Evolutionary conservation across 108 stramenopile species (phyloP).

Genomic region (Thalassiosira profunda): DNA sequence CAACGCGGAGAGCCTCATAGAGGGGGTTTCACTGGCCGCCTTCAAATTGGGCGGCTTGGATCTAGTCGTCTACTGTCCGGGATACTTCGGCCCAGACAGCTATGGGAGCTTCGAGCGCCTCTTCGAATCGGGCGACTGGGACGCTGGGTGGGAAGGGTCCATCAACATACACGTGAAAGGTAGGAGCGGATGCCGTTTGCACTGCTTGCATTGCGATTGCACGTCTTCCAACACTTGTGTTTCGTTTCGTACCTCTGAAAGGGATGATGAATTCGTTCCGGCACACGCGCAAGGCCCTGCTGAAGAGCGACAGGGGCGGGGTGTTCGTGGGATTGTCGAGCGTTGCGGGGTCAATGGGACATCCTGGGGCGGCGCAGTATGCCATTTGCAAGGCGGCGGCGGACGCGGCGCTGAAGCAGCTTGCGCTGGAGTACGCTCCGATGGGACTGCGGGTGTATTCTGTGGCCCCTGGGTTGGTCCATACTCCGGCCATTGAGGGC

Average conservation of each 20-base stretch:
- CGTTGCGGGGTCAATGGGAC: slow-evolving; percentile 7
- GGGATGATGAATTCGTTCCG: slow-evolving; percentile 18
- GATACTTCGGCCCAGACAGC: slow-evolving; percentile 10
- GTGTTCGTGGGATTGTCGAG: slow-evolving; percentile 11
- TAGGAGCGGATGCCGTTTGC: no score
- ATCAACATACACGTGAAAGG: slow-evolving; percentile 14
- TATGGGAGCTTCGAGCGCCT: slow-evolving; percentile 15
- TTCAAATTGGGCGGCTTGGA: slow-evolving; percentile 1
- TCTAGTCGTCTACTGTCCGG: slow-evolving; percentile 13
- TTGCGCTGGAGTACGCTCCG: slow-evolving; percentile 18
- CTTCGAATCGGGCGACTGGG: slow-evolving; percentile 12
- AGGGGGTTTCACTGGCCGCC: not conserved
- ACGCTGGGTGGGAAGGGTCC: slow-evolving; percentile 8
- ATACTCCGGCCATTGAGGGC: slow-evolving; percentile 14
- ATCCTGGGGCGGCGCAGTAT: slow-evolving; percentile 12
- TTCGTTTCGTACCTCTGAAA: no score
- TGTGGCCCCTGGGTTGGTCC: slow-evolving; percentile 8
- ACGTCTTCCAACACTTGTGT: no score
- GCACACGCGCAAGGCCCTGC: slow-evolving; percentile 2
- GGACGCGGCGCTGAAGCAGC: slow-evolving; percentile 6
- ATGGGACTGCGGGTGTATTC: slow-evolving; percentile 1
- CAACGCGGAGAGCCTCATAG: not conserved
- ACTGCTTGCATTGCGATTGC: no score
- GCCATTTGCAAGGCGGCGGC: slow-evolving; percentile 15
- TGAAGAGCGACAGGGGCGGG: slow-evolving; percentile 1